Percentiles rank a stretch among this genome's conserved stretches.
Conservation (phyloP, 371 early-diverging fungal genomes). For the Funneliformis caledonium region DNA sequence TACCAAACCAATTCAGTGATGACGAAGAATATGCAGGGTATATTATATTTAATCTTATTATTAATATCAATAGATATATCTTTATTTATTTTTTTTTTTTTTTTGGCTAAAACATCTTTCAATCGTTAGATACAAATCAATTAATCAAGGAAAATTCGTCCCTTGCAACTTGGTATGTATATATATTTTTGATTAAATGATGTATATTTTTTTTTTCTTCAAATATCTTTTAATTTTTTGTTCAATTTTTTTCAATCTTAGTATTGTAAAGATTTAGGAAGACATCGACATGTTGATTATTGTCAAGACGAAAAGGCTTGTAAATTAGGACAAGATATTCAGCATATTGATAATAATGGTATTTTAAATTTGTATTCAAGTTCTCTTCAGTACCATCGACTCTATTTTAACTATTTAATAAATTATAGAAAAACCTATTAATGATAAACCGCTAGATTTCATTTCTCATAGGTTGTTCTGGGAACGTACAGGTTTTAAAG, state of each 20-base stretch:
- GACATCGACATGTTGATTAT: slow-evolving; percentile 45
- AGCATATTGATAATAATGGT: not conserved
- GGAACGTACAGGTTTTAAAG: slow-evolving; percentile 44
- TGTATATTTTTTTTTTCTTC: not conserved
- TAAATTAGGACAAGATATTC: slow-evolving; percentile 11
- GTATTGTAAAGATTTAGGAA: slow-evolving; percentile 30
- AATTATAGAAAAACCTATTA: not conserved
- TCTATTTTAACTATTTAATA: not conserved
- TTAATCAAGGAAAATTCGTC: slow-evolving; percentile 25
- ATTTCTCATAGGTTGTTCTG: slow-evolving; percentile 38
- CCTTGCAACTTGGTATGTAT: slow-evolving; percentile 28
- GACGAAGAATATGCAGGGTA: slow-evolving; percentile 24
- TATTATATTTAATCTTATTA: slow-evolving; percentile 10
- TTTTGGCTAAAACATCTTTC: not conserved
- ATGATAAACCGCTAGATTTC: slow-evolving; percentile 9
- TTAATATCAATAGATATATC: not conserved
- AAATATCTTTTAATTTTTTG: no score
- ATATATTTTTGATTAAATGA: not conserved
- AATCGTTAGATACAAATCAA: slow-evolving; percentile 8
- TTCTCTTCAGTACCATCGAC: not conserved
- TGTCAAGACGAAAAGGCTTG: slow-evolving; percentile 30
- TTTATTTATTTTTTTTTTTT: not conserved
- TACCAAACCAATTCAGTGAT: not conserved
- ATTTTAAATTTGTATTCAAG: not conserved
- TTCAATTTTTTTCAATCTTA: not conserved